Evolutionary conservation across 108 stramenopile species (phyloP).

Genomic region (Nannochloropsis gaditana): DNA sequence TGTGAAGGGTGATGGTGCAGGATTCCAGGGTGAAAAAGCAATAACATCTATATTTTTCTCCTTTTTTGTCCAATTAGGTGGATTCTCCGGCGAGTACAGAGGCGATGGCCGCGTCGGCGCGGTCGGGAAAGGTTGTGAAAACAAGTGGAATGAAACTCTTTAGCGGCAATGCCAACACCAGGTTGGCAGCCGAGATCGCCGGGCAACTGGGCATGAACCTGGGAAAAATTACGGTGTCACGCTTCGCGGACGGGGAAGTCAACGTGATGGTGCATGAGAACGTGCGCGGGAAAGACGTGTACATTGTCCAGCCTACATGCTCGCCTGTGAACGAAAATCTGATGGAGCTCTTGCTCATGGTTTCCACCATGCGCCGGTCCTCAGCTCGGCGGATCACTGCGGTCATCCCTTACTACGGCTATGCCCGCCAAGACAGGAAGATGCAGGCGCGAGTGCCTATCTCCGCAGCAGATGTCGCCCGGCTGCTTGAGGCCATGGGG

Average conservation of each 20-base stretch:
- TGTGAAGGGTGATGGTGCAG: no score
- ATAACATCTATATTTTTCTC: background rate
- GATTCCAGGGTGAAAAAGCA: no score
- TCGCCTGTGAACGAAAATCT: conserved; percentile 97
- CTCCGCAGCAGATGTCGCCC: conserved; percentile 97
- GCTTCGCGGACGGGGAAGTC: conserved; percentile 96
- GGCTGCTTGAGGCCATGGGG: conserved; percentile 98
- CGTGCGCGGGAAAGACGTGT: conserved; percentile 94
- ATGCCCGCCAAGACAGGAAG: conserved; percentile 98
- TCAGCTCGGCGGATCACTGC: conserved; percentile 92
- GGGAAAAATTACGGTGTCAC: conserved; percentile 81
- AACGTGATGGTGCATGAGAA: conserved; percentile 96
- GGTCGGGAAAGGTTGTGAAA: conserved; percentile 20
- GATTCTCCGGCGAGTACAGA: background rate
- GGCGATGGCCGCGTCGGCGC: background rate
- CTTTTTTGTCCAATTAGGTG: background rate
- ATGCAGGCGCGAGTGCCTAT: conserved; percentile 98
- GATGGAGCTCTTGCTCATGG: conserved; percentile 94
- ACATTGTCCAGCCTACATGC: conserved; percentile 94
- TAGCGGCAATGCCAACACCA: conserved; percentile 94
- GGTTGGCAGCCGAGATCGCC: conserved; percentile 85
- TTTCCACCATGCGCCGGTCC: conserved; percentile 86
- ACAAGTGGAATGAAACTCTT: conserved; percentile 74
- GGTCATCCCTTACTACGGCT: conserved; percentile 97
- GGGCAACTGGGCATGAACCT: conserved; percentile 86